Conservation (phyloP, 441 rosid genomes). For the Corymbia citriodora region DNA sequence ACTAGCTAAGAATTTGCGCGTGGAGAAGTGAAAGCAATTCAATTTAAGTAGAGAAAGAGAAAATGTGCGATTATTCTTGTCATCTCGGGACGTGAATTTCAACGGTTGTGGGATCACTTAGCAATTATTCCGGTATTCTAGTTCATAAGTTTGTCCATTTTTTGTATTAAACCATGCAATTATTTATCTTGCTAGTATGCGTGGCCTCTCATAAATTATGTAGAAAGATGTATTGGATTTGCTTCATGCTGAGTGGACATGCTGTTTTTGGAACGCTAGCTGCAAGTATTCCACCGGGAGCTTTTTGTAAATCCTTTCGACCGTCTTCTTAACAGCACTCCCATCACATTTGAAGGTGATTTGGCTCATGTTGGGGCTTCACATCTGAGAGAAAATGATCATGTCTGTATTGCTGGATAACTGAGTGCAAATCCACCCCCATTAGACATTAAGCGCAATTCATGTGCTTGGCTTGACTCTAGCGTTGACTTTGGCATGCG, state of each 20-base stretch:
- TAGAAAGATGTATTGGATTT: too few species aligned
- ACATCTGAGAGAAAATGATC: too few species aligned
- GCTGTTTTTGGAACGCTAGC: too few species aligned
- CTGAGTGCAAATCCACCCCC: slow-evolving; percentile 38
- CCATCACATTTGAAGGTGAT: not conserved
- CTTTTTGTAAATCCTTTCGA: not conserved
- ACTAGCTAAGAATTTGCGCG: not conserved
- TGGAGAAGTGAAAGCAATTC: not conserved
- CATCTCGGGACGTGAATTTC: not conserved
- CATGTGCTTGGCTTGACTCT: too few species aligned
- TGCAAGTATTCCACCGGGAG: too few species aligned
- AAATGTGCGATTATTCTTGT: not conserved
- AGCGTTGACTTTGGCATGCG: too few species aligned
- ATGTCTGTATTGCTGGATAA: slow-evolving; percentile 50
- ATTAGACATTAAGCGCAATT: not conserved
- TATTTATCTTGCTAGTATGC: not conserved
- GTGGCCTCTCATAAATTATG: not conserved
- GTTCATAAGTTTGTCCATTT: not conserved
- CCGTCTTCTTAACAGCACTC: slow-evolving; percentile 40
- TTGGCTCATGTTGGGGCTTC: too few species aligned
- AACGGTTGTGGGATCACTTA: not conserved
- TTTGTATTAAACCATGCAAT: not conserved
- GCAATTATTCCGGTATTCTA: not conserved
- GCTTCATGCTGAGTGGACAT: too few species aligned
- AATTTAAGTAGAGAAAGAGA: not conserved